Conservation (phyloP, 306 rosid genomes). For the Canavalia ensiformis region DNA sequence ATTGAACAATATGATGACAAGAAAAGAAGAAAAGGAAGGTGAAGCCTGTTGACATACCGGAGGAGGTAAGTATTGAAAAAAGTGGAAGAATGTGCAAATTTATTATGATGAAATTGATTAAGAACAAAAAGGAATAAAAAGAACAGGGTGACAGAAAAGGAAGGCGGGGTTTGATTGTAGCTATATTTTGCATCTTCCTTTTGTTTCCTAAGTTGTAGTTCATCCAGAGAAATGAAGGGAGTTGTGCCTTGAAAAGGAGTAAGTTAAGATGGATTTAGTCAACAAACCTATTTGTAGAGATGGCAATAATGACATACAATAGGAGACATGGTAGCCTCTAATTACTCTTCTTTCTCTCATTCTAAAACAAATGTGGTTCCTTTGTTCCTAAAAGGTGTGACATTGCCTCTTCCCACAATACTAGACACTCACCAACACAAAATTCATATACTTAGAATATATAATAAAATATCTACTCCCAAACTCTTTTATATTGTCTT, state of each 20-base stretch:
- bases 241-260: conserved; percentile 12
- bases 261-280: conserved; percentile 54
- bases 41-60: conserved; percentile 44
- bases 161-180: conserved; percentile 36
- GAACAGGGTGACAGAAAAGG: conserved; percentile 35
- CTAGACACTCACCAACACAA: not conserved
- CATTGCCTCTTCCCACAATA: not conserved
- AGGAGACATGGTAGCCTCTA: conserved; percentile 49
- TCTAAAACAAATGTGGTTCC: not conserved
- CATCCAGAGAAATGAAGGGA: conserved; percentile 46
- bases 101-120: not conserved
- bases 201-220: conserved; percentile 49
- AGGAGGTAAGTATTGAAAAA: conserved; percentile 9
- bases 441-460: not conserved
- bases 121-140: conserved; percentile 20
- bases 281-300: conserved; percentile 24
- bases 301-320: conserved; percentile 31
- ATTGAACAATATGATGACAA: not conserved
- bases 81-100: conserved; percentile 23
- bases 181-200: conserved; percentile 28
- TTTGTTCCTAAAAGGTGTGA: conserved; percentile 16
- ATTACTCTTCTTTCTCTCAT: conserved; percentile 42
- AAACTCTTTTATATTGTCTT: not conserved
- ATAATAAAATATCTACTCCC: not conserved
- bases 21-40: conserved; percentile 7